phyloP scores from a whole-genome alignment of 495 filamentous ascomycete species.

The Lindgomyces ingoldianus region DNA sequence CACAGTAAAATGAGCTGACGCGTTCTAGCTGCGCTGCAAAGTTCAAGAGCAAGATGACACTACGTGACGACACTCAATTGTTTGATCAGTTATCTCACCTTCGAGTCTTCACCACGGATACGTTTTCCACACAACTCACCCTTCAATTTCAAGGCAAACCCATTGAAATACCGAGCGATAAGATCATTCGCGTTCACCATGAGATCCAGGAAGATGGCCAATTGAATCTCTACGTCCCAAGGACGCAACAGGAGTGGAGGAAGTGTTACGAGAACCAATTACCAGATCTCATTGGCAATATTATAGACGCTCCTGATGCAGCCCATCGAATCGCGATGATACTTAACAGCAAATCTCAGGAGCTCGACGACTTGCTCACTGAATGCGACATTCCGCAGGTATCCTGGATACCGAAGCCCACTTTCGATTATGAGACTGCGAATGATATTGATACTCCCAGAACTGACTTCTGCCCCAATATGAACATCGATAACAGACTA shows the following conservation, averaged over 20 bases:
- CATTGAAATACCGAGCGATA: background rate
- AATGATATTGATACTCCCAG: no score
- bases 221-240: conserved; percentile 13
- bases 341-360: background rate
- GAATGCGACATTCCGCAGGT: conserved; percentile 14
- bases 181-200: conserved; percentile 1
- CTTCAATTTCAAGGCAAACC: background rate
- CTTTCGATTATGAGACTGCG: no score
- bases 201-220: background rate
- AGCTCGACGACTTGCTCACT: conserved; percentile 7
- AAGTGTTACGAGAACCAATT: conserved; percentile 7
- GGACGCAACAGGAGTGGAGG: background rate
- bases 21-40: conserved; percentile 10
- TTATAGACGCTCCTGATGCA: background rate
- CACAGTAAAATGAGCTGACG: no score
- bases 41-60: conserved; percentile 9
- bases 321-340: conserved; percentile 7
- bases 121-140: conserved; percentile 4
- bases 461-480: no score
- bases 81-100: conserved; percentile 4
- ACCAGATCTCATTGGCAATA: background rate
- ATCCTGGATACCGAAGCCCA: conserved; percentile 12
- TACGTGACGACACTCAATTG: background rate
- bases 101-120: conserved; percentile 2
- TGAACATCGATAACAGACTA: no score